Conservation (phyloP, 331 rosid genomes). For the Malus hybrid region DNA sequence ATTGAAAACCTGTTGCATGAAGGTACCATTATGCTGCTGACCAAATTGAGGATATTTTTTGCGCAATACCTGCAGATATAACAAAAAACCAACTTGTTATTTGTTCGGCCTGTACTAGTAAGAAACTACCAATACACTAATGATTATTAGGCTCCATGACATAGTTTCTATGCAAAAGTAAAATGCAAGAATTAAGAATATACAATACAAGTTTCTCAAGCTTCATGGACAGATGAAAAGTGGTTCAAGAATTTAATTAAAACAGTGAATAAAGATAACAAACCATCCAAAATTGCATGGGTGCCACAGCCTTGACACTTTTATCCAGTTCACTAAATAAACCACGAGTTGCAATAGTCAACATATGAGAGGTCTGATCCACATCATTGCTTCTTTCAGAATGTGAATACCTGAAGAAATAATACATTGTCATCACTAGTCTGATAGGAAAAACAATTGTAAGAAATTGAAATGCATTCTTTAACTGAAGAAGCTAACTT, state of each 20-base stretch:
- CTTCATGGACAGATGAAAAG: neutral
- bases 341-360: conserved; percentile 88
- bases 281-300: conserved; percentile 99
- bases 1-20: conserved; percentile 87
- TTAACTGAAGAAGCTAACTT: conserved; percentile 20
- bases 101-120: neutral
- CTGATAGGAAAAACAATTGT: neutral
- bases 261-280: conserved; percentile 14
- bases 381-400: conserved; percentile 69
- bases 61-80: conserved; percentile 63
- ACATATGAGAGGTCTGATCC: conserved; percentile 87
- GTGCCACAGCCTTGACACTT: conserved; percentile 93
- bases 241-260: neutral
- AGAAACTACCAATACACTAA: conserved; percentile 1
- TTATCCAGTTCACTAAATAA: conserved; percentile 79
- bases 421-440: conserved; percentile 14
- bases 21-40: conserved; percentile 78
- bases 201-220: neutral
- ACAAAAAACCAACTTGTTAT: conserved; percentile 11
- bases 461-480: neutral
- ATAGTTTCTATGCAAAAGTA: neutral
- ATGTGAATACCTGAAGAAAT: conserved; percentile 58
- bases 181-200: neutral
- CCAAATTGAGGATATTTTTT: conserved; percentile 97
- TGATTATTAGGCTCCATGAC: neutral